These are phyloP conservation scores for Lasiosphaeriaceae sp. DNA, from an alignment of 495 filamentous ascomycete genomes.

Conservation along the genomic window DNA sequence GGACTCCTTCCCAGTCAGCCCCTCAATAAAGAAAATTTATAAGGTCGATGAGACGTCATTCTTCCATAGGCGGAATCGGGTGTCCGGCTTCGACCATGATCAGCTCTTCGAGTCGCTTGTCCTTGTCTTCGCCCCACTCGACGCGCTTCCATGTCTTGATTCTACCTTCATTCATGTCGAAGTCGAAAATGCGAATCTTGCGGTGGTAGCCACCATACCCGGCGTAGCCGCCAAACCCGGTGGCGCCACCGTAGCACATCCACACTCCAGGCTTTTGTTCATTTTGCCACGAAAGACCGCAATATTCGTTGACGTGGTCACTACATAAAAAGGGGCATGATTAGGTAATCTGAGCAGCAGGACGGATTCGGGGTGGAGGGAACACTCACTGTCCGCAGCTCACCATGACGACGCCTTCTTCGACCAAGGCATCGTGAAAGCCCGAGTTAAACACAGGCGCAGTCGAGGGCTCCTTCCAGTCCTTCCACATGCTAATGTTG, in stretches of 20 bases:
- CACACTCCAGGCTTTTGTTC: conserved; percentile 69
- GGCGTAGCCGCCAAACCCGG: conserved; percentile 90
- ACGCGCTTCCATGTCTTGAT: conserved; percentile 90
- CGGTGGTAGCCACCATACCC: conserved; percentile 83
- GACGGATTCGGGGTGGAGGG: background rate
- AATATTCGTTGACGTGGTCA: conserved; percentile 97
- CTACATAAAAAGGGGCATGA: conserved; percentile 28
- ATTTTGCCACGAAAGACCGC: conserved; percentile 59
- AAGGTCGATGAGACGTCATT: background rate
- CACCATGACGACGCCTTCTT: conserved; percentile 79
- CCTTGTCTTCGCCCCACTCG: conserved; percentile 71
- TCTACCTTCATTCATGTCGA: conserved; percentile 81
- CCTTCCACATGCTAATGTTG: conserved; percentile 52
- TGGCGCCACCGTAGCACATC: conserved; percentile 96
- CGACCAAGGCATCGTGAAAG: conserved; percentile 80
- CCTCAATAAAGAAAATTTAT: too few relatives aligned
- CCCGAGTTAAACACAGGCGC: conserved; percentile 84
- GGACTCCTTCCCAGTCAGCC: background rate
- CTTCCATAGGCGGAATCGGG: conserved; percentile 42
- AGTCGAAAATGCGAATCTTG: conserved; percentile 81
- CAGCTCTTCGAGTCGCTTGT: conserved; percentile 73
- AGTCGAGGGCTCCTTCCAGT: conserved; percentile 72
- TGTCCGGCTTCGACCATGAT: conserved; percentile 80
- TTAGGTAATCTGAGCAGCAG: background rate
- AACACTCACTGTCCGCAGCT: conserved; percentile 80